phyloP scores from a whole-genome alignment of 73 alveolate species.

The Stentor coeruleus region DNA sequence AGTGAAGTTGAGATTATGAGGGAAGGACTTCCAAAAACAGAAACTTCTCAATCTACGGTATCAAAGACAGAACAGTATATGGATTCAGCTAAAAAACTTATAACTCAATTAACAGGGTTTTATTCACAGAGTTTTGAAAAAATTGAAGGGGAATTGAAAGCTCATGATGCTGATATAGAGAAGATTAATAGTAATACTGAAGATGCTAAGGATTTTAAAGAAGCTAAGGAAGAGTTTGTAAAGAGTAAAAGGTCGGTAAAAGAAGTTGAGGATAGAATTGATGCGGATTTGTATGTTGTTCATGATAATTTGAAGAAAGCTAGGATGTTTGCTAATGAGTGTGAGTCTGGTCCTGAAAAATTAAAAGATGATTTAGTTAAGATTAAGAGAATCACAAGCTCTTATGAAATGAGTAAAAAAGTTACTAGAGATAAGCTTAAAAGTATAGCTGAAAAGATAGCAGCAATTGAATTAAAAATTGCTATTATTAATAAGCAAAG shows the following conservation, averaged over 20 bases:
- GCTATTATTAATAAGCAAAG: no score
- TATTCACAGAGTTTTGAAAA: neutral
- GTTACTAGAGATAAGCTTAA: neutral
- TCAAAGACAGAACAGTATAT: neutral
- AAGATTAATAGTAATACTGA: neutral
- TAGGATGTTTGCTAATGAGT: neutral
- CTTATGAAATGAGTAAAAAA: neutral
- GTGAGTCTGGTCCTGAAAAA: neutral
- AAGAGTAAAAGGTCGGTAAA: neutral
- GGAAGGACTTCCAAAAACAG: neutral
- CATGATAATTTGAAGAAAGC: neutral
- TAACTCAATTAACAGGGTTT: neutral
- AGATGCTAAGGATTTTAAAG: neutral
- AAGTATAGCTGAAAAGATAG: neutral
- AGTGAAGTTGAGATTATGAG: neutral
- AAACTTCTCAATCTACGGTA: neutral
- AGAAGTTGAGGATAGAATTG: neutral
- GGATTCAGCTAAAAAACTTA: neutral
- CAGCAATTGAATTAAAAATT: constrained; percentile 11
- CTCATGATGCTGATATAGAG: neutral
- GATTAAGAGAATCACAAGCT: neutral
- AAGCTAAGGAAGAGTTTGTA: neutral
- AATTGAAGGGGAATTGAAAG: neutral
- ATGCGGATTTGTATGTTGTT: neutral
- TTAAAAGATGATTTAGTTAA: neutral